Percentiles rank a stretch among this genome's conserved stretches.
phyloP scores from a whole-genome alignment of 176 grass and related monocot species.

The Saccharum officinarum region DNA sequence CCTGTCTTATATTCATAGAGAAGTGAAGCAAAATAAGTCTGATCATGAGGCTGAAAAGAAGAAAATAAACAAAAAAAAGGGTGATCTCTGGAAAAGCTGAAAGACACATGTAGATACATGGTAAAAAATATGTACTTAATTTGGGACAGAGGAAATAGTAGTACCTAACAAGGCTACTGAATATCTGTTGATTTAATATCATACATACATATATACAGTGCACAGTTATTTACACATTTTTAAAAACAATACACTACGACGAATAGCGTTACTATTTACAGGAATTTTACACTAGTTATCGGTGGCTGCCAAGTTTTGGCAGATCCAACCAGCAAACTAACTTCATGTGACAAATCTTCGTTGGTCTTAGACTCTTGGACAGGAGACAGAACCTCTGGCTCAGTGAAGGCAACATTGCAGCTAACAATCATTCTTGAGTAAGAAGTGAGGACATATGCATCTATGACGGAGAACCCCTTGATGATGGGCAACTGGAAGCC shows the following conservation, averaged over 20 bases:
- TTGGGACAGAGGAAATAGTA: background rate
- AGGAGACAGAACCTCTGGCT: background rate
- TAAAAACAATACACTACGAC: background rate
- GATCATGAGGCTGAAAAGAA: background rate
- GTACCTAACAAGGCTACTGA: background rate
- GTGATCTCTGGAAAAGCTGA: background rate
- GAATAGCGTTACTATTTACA: background rate
- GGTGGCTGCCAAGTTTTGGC: background rate
- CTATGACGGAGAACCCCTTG: conserved; percentile 65
- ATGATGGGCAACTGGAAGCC: conserved; percentile 80
- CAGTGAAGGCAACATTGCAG: conserved; percentile 61
- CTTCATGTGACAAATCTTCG: background rate
- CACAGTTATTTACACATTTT: background rate
- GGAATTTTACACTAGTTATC: background rate
- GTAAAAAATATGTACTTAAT: background rate
- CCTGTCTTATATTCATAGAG: background rate
- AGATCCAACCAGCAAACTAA: background rate
- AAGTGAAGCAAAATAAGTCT: background rate
- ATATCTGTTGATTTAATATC: background rate
- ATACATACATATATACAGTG: background rate
- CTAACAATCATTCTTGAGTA: conserved; percentile 66
- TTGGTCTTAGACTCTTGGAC: background rate
- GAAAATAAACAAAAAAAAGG: background rate
- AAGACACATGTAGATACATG: background rate
- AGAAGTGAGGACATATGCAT: conserved; percentile 68